phyloP scores from a whole-genome alignment of 2,329 filamentous ascomycete genomes.

The Phyllosticta citrichinensis region DNA sequence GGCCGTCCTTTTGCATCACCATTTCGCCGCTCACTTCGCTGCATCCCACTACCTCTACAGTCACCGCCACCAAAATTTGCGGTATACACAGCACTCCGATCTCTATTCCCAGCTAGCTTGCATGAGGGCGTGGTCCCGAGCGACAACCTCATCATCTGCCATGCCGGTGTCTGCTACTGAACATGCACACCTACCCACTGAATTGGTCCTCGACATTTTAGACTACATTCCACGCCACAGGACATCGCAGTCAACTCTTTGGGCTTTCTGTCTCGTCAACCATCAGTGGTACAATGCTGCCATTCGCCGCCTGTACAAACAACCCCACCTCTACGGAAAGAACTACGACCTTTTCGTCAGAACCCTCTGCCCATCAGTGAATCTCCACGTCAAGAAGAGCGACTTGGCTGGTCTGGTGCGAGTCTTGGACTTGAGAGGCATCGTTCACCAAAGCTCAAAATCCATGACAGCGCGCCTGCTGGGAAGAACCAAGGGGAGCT shows the following conservation, averaged over 20 bases:
- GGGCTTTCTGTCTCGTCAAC: constrained; percentile 38
- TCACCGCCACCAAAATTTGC: no score
- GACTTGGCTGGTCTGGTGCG: constrained; percentile 42
- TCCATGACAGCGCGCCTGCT: constrained; percentile 48
- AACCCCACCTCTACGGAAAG: constrained; percentile 41
- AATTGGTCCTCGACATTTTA: constrained; percentile 44
- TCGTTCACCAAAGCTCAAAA: constrained; percentile 51
- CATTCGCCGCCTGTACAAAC: constrained; percentile 42
- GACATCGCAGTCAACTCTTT: constrained; percentile 37
- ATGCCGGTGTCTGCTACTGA: neutral
- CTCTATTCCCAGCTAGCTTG: no score
- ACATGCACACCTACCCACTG: constrained; percentile 39
- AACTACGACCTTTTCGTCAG: constrained; percentile 45
- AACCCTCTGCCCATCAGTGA: constrained; percentile 45
- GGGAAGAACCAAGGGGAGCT: constrained; percentile 40
- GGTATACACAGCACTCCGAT: no score
- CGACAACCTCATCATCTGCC: no score
- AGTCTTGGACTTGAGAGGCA: constrained; percentile 41
- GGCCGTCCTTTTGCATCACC: no score
- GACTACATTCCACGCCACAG: constrained; percentile 29
- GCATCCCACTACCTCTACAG: no score
- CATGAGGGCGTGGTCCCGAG: no score
- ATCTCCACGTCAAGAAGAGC: constrained; percentile 38
- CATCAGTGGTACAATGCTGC: constrained; percentile 48
- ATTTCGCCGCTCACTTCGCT: no score